phyloP scores from a whole-genome alignment of 169 alveolate genomes.

The Perkinsus olseni region DNA sequence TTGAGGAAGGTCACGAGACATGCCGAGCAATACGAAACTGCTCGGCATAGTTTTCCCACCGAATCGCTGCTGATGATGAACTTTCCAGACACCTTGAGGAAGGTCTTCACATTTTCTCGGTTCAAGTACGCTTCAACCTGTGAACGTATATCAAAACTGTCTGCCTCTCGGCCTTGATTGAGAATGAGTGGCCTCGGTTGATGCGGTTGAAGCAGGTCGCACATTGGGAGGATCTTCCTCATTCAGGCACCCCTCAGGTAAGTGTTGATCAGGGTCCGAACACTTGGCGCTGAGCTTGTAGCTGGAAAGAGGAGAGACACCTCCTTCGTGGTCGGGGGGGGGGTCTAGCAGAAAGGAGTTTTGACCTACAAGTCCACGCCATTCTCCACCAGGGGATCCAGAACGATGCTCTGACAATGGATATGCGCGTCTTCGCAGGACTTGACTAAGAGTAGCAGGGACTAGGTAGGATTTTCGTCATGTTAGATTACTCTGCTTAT shows the following conservation, averaged over 20 bases:
- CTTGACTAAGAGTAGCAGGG: neutral
- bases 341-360: no score
- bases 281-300: neutral
- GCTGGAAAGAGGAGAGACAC: no score
- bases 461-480: neutral
- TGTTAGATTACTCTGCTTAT: neutral
- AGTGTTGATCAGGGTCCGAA: neutral
- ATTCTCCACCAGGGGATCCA: neutral
- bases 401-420: neutral
- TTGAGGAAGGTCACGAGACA: neutral
- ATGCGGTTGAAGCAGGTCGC: neutral
- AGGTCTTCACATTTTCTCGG: neutral
- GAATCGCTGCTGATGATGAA: neutral
- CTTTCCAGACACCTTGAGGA: neutral
- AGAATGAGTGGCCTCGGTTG: neutral
- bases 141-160: neutral
- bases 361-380: neutral
- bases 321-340: no score
- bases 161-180: no score
- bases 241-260: neutral
- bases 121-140: neutral
- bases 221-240: neutral
- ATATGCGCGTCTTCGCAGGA: neutral
- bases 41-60: neutral
- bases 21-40: neutral